Percentiles rank a stretch among this genome's conserved stretches.
These are phyloP conservation scores for Auricularia auricula-judae DNA, from an alignment of 768 basidiomycete species.

Conservation along the genomic window DNA sequence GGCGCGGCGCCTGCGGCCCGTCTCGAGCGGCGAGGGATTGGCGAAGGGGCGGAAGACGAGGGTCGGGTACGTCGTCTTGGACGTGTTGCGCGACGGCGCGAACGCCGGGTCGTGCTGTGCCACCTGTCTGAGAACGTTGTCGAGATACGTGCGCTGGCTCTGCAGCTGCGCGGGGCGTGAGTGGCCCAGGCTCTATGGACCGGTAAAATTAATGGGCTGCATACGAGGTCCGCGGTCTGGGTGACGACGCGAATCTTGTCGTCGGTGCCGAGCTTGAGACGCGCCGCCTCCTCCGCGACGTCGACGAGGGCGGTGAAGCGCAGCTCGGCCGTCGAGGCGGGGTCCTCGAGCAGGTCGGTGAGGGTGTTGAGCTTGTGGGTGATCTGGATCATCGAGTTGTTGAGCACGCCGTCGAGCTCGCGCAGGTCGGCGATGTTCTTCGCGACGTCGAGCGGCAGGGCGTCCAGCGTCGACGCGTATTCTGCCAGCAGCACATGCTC, in stretches of 20 bases:
- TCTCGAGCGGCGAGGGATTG: not conserved
- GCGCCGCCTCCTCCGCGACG: conserved; percentile 86
- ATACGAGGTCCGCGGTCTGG: conserved; percentile 81
- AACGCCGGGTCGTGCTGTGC: not conserved
- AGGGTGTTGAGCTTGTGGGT: conserved; percentile 69
- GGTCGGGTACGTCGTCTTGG: not conserved
- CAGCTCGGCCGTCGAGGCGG: conserved; percentile 48
- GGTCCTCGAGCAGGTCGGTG: conserved; percentile 63
- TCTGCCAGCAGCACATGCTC: conserved; percentile 64
- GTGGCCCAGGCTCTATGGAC: not conserved
- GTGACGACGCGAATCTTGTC: conserved; percentile 96
- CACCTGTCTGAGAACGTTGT: not conserved
- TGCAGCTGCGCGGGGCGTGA: not conserved
- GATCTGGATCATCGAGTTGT: conserved; percentile 72
- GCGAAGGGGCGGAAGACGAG: conserved; percentile 1
- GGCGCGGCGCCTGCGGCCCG: not conserved
- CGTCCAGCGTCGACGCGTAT: conserved; percentile 86
- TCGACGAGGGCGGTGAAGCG: conserved; percentile 81
- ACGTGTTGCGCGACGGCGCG: not conserved
- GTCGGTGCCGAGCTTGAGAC: conserved; percentile 88
- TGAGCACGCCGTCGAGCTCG: conserved; percentile 96
- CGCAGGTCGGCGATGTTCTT: conserved; percentile 91
- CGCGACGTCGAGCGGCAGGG: conserved; percentile 88
- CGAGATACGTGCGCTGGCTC: not conserved
- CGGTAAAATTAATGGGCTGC: conserved; percentile 21